Conservation (phyloP, 306 rosid species). For the Lupinus albus region DNA sequence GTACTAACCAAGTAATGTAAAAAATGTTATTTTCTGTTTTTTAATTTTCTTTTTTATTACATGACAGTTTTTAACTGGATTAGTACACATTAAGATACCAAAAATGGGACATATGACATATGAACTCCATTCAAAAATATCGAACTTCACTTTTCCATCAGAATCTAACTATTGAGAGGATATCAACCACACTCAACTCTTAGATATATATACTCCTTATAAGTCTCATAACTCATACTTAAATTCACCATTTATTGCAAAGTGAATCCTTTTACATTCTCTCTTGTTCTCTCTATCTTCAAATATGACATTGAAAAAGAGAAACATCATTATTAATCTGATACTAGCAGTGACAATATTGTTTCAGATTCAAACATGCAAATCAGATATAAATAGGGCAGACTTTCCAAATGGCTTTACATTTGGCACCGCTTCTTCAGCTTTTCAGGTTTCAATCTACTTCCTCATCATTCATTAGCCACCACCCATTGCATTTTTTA, state of each 20-base stretch:
- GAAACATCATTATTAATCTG: slow-evolving; percentile 38
- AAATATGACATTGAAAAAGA: slow-evolving; percentile 43
- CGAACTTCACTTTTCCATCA: too few species aligned
- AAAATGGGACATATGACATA: too few species aligned
- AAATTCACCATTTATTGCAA: slow-evolving; percentile 2
- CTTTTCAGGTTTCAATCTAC: slow-evolving; percentile 69
- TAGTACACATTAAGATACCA: too few species aligned
- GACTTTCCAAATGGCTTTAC: slow-evolving; percentile 73
- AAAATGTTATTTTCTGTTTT: too few species aligned
- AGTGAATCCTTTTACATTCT: neutral
- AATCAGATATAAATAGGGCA: slow-evolving; percentile 53
- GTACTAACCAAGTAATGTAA: too few species aligned
- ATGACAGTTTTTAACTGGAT: too few species aligned
- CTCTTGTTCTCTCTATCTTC: neutral
- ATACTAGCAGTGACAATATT: slow-evolving; percentile 30
- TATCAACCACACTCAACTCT: too few species aligned
- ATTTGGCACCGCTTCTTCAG: slow-evolving; percentile 96
- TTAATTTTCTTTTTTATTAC: too few species aligned
- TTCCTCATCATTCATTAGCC: neutral
- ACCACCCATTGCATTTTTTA: neutral
- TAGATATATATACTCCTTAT: neutral
- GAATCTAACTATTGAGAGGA: too few species aligned
- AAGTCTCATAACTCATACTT: neutral
- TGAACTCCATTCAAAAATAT: too few species aligned
- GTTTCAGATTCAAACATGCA: slow-evolving; percentile 47